Base-by-base conservation (phyloP, 129 eudicot species). In the Flaveria trinervia region DNA sequence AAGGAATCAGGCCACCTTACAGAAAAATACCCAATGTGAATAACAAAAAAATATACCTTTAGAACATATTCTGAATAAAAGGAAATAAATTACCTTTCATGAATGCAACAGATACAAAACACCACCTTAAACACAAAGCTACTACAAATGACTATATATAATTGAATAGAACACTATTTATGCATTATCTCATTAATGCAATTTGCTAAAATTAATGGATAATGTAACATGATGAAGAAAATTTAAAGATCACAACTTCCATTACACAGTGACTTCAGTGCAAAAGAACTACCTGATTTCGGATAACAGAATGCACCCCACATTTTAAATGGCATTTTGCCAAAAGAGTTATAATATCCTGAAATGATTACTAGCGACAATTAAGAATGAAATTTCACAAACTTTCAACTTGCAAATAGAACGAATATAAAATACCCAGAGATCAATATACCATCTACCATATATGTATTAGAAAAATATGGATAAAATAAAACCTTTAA, bases 1-100 rank as follows among this genome's bases (percentile, higher is more conserved):
- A 51, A 51, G 56, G 4, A 51, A 15, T 51, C 56, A 51, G 14
- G 18, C 20, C 14, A 51, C 49, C 10, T 8, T 18, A 36, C 17
- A 51, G 9, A 15, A 51, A 51, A 51, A 51, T 51, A 15, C 17
- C n/a, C 6, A 45, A 9, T 9, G 49, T 11, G 13, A 8, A 45
- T 45, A 45, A 11, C 33, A 9, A 45, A 45, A 45, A 45, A 45
- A 8, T 45, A 45, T 44, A 44, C 1, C 13, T 1, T 11, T 8
- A 7, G 12, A 45, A 33, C 39, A 33, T 4, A 33, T 4, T 51
- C 1, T n/a, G 64, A 64, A 49, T 65, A 75, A 20, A 65, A 64
- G 72, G 79, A 49, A 75, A 64, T 65, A 28, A 46, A 49, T n/a
- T 30, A 65, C 49, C 51, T 60, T n/a, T 11, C 79, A 75, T 75